Conservation (phyloP, 1,139 yeast genomes). For the Lodderomyces oxycetoniae region DNA sequence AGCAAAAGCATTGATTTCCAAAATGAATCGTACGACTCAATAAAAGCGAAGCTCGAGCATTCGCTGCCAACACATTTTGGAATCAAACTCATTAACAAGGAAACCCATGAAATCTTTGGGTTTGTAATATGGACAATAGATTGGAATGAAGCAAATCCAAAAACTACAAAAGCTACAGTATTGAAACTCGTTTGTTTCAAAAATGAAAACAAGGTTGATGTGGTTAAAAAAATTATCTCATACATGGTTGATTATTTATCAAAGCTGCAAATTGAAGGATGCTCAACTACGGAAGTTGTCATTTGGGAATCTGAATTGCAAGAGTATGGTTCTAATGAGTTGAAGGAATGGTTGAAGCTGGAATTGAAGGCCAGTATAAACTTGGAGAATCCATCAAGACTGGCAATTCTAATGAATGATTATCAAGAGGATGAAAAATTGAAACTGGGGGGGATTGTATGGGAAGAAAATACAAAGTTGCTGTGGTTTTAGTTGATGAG, state of each 20-base stretch:
- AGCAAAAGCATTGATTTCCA: conserved; percentile 21
- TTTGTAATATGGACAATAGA: conserved; percentile 41
- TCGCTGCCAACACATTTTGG: conserved; percentile 32
- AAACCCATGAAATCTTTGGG: conserved; percentile 20
- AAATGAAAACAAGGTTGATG: conserved; percentile 15
- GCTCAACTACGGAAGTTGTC: conserved; percentile 19
- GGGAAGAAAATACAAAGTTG: conserved; percentile 45
- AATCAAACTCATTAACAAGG: conserved; percentile 18
- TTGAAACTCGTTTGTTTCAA: conserved; percentile 25
- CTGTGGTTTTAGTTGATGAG: conserved; percentile 50
- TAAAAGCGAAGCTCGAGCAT: conserved; percentile 19
- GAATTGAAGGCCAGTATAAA: conserved; percentile 18
- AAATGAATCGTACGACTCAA: conserved; percentile 22
- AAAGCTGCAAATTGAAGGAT: conserved; percentile 9
- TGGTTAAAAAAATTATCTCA: background rate
- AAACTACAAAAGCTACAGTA: conserved; percentile 24
- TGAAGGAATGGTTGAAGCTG: conserved; percentile 16
- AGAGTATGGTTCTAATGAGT: conserved; percentile 2
- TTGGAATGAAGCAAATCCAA: conserved; percentile 20
- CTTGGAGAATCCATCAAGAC: conserved; percentile 32
- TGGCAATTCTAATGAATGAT: conserved; percentile 32
- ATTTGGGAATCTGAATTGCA: conserved; percentile 38
- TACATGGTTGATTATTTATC: conserved; percentile 14
- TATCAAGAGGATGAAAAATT: conserved; percentile 22
- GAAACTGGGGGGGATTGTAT: conserved; percentile 25